A percentile compares a stretch with the other conserved stretches of the same genome.
Evolutionary conservation across 495 filamentous ascomycete species (phyloP).

Genomic region (Lasiosphaeria hispida): DNA sequence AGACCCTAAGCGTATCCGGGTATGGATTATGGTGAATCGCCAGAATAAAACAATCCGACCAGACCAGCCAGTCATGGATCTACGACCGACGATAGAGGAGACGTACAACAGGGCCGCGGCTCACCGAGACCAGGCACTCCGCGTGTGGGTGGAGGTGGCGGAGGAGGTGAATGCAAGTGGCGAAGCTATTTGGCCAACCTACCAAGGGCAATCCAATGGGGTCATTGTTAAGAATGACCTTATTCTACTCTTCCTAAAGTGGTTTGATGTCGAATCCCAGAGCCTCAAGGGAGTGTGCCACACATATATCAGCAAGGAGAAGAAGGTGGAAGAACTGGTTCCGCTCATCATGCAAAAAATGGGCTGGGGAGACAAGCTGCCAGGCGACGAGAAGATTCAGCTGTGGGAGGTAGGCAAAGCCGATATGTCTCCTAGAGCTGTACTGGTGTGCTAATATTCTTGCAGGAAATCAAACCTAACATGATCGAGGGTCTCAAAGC

Average conservation of each 20-base stretch:
- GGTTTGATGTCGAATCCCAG: conserved; percentile 78
- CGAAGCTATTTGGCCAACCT: conserved; percentile 63
- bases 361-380: conserved; percentile 70
- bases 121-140: conserved; percentile 65
- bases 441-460: conserved; percentile 19
- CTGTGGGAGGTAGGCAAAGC: conserved; percentile 66
- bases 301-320: conserved; percentile 80
- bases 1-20: conserved; percentile 63
- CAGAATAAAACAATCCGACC: conserved; percentile 96
- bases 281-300: conserved; percentile 71
- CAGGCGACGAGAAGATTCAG: conserved; percentile 51
- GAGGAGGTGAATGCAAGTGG: conserved; percentile 62
- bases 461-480: conserved; percentile 87
- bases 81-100: conserved; percentile 79
- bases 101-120: conserved; percentile 61
- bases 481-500: conserved; percentile 96
- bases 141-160: conserved; percentile 81
- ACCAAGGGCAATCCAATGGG: conserved; percentile 45
- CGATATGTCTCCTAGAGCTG: neutral
- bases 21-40: conserved; percentile 97
- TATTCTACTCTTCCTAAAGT: conserved; percentile 87
- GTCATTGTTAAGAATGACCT: conserved; percentile 49
- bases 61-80: conserved; percentile 76
- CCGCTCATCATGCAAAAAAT: conserved; percentile 77
- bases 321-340: conserved; percentile 83